Conservation (phyloP, 768 basidiomycete genomes). For the Omphalotus guepiniiformis region DNA sequence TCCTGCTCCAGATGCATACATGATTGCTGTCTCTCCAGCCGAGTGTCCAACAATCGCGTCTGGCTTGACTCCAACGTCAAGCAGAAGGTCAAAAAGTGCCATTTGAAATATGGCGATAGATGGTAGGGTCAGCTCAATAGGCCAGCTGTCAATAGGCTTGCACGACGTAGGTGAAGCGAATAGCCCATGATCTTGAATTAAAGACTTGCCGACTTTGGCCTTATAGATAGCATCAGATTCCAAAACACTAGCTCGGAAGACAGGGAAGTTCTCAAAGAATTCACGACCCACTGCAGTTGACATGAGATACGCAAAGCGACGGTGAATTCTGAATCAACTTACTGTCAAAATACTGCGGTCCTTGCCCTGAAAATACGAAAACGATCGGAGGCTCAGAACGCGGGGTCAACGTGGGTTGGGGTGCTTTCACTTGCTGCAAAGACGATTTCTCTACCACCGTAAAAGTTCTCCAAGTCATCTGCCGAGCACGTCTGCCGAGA, state of each 20-base stretch:
- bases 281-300: conserved; percentile 38
- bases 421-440: conserved; percentile 16
- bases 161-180: conserved; percentile 21
- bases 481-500: conserved; percentile 27
- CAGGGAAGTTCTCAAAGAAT: conserved; percentile 27
- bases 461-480: conserved; percentile 28
- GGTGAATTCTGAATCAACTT: conserved; percentile 12
- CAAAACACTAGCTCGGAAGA: conserved; percentile 33
- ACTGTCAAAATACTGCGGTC: conserved; percentile 34
- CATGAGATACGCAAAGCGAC: too few relatives aligned
- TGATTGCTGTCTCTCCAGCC: conserved; percentile 40
- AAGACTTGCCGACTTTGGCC: conserved; percentile 27
- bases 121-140: conserved; percentile 34
- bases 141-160: conserved; percentile 21
- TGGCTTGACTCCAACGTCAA: conserved; percentile 31
- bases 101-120: conserved; percentile 42
- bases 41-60: conserved; percentile 41
- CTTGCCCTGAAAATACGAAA: conserved; percentile 37
- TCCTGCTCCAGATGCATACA: conserved; percentile 40
- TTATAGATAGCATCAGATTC: conserved; percentile 32
- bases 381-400: conserved; percentile 25
- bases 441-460: conserved; percentile 14
- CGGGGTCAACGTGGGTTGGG: conserved; percentile 23
- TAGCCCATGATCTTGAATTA: conserved; percentile 31
- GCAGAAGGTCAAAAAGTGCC: conserved; percentile 38